Evolutionary conservation across 2,329 filamentous ascomycete species (phyloP).

Genomic region (Aspergillus jensenii): DNA sequence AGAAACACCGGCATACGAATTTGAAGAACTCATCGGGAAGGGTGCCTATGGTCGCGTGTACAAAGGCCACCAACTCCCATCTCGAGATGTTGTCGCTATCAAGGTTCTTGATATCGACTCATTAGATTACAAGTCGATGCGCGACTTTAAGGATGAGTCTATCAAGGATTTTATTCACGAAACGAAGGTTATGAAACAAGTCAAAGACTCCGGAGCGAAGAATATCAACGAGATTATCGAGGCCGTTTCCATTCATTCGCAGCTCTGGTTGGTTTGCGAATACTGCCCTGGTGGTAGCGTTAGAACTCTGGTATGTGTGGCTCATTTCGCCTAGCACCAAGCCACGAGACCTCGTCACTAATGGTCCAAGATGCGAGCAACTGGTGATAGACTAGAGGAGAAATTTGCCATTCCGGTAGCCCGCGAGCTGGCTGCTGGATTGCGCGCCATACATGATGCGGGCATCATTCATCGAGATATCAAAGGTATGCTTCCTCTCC

Average conservation of each 20-base stretch:
- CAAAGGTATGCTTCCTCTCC: slow-evolving; percentile 48
- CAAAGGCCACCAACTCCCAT: slow-evolving; percentile 45
- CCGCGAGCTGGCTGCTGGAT: slow-evolving; percentile 60
- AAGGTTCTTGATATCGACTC: slow-evolving; percentile 54
- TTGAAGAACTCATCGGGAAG: slow-evolving; percentile 53
- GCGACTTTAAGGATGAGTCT: slow-evolving; percentile 50
- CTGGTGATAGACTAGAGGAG: slow-evolving; percentile 54
- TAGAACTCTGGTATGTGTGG: slow-evolving; percentile 57
- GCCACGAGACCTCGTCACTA: not conserved
- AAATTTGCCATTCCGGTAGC: slow-evolving; percentile 64
- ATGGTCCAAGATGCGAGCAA: slow-evolving; percentile 47
- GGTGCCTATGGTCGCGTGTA: slow-evolving; percentile 53
- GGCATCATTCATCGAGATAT: slow-evolving; percentile 66
- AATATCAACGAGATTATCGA: slow-evolving; percentile 66
- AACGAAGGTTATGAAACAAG: slow-evolving; percentile 61
- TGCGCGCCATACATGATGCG: slow-evolving; percentile 64
- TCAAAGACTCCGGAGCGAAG: slow-evolving; percentile 61
- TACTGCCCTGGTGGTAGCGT: slow-evolving; percentile 67
- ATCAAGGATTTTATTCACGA: slow-evolving; percentile 61
- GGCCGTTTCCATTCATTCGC: slow-evolving; percentile 62
- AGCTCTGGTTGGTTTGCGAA: slow-evolving; percentile 67
- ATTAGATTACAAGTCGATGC: slow-evolving; percentile 47
- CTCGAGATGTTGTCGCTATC: slow-evolving; percentile 48
- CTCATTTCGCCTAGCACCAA: not conserved
- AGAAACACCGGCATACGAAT: slow-evolving; percentile 47